Evolutionary conservation across 2,329 filamentous ascomycete genomes (phyloP), one percentile per base, ranked within the genome.

Genomic region (Mariannaea elegans): DNA sequence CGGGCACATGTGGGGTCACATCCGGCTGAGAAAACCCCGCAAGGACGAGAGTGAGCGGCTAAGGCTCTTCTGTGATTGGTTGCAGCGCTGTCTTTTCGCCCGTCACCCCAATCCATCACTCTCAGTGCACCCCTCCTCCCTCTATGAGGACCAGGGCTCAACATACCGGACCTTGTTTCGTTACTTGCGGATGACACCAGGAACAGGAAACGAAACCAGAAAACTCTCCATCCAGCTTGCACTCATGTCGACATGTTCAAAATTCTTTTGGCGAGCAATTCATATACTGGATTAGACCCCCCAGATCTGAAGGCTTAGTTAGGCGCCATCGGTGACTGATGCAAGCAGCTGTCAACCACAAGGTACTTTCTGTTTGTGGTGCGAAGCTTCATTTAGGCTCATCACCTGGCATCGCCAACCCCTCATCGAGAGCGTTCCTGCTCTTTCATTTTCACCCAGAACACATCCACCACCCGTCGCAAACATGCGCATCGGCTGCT

Each of bases 401-500:
- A n/a, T n/a, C n/a, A n/a, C n/a, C n/a, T n/a, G n/a, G 24, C 24
- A 27, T 6, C 9, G 9, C 24, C 24, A 27, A 27, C 24, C 9
- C 24, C 24, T 27, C 9, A 9, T 27, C 24, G 24, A 27, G 6
- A 9, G 24, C 24, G 24, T 27, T 27, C 24, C 9, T 27, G 24
- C 18, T 23, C 39, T 13, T n/a, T 24, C 8, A 10, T 9, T 7
- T 2, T 18, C 19, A 7, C 23, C 4, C 39, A 42, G 16, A 44
- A 10, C 21, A 7, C 7, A 44, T 18, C 41, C 5, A 19, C 19
- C 12, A 5, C 27, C 18, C 13, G 10, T 21, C 13, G n/a, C 31
- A 58, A 78, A 64, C n/a, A 90, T 90, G 89, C 86, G 83, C 69
- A 86, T 92, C 39, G 90, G 81, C 0, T 90, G 88, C 59, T 77